Evolutionary conservation across 148 eudicot genomes (phyloP).

Genomic region (Rhododendron simsii): DNA sequence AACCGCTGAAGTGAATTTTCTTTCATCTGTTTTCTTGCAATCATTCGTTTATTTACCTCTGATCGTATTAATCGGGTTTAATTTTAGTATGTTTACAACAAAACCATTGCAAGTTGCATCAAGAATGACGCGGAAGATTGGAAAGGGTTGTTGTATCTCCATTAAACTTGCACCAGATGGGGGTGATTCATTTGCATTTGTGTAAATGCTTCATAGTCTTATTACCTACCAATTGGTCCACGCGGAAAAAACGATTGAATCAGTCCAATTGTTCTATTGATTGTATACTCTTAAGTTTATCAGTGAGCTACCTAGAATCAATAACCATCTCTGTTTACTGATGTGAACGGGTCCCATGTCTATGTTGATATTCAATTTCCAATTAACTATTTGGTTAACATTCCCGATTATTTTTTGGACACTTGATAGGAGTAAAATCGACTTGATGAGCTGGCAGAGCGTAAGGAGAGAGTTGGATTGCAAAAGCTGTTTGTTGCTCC

Average conservation of each 20-base stretch:
- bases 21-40: no score
- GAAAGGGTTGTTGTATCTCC: conserved; percentile 1
- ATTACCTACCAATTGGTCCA: not conserved
- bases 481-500: not conserved
- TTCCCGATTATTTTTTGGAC: not conserved
- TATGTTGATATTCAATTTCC: not conserved
- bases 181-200: not conserved
- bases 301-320: not conserved
- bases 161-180: not conserved
- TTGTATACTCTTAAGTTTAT: not conserved
- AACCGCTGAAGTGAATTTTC: not conserved
- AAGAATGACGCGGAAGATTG: conserved; percentile 12
- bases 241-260: not conserved
- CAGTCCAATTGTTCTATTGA: not conserved
- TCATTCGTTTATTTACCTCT: conserved; percentile 7
- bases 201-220: not conserved
- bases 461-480: not conserved
- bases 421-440: not conserved
- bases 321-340: not conserved
- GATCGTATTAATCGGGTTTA: not conserved
- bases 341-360: not conserved
- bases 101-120: conserved; percentile 24
- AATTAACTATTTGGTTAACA: not conserved
- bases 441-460: not conserved
- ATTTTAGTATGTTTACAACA: conserved; percentile 1